Conservation (phyloP, 1,139 yeast species). For the Sugiyamaella neomexicana region DNA sequence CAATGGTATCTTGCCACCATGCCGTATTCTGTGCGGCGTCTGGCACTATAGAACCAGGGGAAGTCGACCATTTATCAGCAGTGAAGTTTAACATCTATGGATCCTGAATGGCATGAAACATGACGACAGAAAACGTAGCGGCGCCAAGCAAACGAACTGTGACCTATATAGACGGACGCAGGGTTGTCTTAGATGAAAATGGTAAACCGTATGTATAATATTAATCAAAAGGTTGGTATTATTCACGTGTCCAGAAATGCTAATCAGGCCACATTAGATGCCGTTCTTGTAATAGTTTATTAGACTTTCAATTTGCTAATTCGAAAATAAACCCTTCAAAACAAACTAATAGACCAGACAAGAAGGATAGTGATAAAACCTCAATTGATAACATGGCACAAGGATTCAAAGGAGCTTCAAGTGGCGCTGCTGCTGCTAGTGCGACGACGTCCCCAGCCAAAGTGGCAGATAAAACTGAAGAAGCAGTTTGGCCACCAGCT, state of each 20-base stretch:
- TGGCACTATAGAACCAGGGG: neutral
- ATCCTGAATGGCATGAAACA: neutral
- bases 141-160: slow-evolving; percentile 19
- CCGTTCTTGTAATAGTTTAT: slow-evolving; percentile 75
- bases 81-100: neutral
- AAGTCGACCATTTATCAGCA: slow-evolving; percentile 1
- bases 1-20: neutral
- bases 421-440: slow-evolving; percentile 27
- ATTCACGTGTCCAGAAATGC: slow-evolving; percentile 7
- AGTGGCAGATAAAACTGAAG: neutral
- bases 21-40: neutral
- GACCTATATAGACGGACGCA: slow-evolving; percentile 51
- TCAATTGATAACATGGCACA: slow-evolving; percentile 1
- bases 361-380: neutral
- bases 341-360: neutral
- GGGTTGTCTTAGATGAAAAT: slow-evolving; percentile 75
- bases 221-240: neutral
- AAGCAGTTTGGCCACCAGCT: slow-evolving; percentile 35
- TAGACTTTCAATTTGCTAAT: slow-evolving; percentile 68
- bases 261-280: slow-evolving; percentile 48
- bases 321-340: slow-evolving; percentile 20
- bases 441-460: slow-evolving; percentile 20
- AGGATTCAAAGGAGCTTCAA: slow-evolving; percentile 18
- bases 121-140: slow-evolving; percentile 2
- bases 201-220: slow-evolving; percentile 76